Conservation (phyloP, 2,329 filamentous ascomycete species). For the Claviceps fusiformis region DNA sequence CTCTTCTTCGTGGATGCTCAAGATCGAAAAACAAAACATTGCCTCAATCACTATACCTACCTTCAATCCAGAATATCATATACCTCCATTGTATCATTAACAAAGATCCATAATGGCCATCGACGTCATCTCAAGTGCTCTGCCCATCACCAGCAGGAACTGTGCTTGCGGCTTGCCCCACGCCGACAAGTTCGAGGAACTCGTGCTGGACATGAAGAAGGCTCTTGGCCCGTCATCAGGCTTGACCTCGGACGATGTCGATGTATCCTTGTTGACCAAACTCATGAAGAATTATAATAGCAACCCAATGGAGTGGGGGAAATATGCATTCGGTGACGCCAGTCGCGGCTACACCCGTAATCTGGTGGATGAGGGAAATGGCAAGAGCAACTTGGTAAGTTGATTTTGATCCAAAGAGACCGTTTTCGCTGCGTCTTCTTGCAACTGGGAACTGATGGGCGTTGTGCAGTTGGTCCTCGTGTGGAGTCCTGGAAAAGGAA, state of each 20-base stretch:
- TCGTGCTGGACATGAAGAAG: conserved; percentile 60
- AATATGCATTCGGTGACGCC: conserved; percentile 60
- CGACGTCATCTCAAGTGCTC: conserved; percentile 17
- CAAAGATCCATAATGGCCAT: conserved; percentile 20
- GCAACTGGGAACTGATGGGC: neutral
- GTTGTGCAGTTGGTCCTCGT: conserved; percentile 60
- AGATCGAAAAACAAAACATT: neutral
- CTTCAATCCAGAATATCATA: neutral
- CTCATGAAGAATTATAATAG: conserved; percentile 67
- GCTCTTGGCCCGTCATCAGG: conserved; percentile 70
- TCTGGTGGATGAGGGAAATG: conserved; percentile 80
- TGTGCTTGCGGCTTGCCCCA: conserved; percentile 13
- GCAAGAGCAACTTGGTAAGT: conserved; percentile 57
- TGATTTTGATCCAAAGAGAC: neutral
- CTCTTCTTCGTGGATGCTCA: conserved; percentile 4
- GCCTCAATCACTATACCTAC: neutral
- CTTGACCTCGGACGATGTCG: conserved; percentile 67
- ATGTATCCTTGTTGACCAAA: conserved; percentile 54
- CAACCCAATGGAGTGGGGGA: conserved; percentile 54
- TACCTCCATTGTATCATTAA: neutral
- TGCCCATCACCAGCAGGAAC: conserved; percentile 10
- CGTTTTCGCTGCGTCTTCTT: neutral
- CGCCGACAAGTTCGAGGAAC: conserved; percentile 46
- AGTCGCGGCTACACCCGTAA: conserved; percentile 71
- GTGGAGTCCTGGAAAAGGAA: conserved; percentile 74